Percentiles rank a stretch among this genome's conserved stretches.
Evolutionary conservation across 495 filamentous ascomycete species (phyloP).

Genomic region (Neurospora tetrasperma): DNA sequence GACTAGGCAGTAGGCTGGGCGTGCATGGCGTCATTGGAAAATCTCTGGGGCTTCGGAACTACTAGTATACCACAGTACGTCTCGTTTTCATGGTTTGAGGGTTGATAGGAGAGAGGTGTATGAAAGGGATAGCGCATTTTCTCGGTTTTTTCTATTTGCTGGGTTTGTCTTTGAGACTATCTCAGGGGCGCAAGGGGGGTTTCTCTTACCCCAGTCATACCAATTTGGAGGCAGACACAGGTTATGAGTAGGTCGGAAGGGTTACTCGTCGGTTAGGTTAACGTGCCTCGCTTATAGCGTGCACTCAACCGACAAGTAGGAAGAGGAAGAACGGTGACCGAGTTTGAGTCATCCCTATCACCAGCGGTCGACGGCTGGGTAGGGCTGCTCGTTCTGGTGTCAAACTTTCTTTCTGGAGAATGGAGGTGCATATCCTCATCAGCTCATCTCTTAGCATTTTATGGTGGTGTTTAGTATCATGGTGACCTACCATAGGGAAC

Average conservation of each 20-base stretch:
- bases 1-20: constrained; percentile 3
- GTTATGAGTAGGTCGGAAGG: background rate
- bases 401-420: background rate
- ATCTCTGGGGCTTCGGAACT: constrained; percentile 3
- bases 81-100: background rate
- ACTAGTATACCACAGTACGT: background rate
- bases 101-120: background rate
- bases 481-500: background rate
- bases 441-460: background rate
- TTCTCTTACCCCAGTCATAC: background rate
- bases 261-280: background rate
- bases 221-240: background rate
- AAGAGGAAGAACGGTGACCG: background rate
- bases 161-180: background rate
- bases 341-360: background rate
- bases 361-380: background rate
- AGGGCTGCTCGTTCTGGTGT: background rate
- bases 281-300: no score
- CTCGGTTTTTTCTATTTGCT: background rate
- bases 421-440: background rate
- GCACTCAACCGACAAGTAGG: background rate
- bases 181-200: background rate
- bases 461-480: background rate
- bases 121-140: background rate
- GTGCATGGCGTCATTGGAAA: constrained; percentile 20